phyloP scores from a whole-genome alignment of 2,329 filamentous ascomycete genomes.

The Akanthomyces uredinophilus region DNA sequence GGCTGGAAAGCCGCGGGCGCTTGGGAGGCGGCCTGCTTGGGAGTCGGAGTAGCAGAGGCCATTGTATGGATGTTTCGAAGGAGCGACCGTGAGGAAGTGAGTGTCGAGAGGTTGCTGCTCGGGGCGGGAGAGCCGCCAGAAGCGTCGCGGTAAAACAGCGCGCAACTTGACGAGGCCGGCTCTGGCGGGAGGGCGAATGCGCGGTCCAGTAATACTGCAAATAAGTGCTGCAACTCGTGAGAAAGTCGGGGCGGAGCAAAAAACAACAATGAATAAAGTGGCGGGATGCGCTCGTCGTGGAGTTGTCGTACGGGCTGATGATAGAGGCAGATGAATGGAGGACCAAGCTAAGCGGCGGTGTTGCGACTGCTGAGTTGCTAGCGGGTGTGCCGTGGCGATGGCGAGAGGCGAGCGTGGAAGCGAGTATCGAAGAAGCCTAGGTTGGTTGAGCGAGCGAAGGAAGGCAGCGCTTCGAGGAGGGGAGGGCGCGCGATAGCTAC shows the following conservation, averaged over 20 bases:
- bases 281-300: neutral
- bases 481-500: neutral
- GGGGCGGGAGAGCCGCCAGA: neutral
- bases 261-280: neutral
- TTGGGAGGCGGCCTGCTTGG: constrained; percentile 6
- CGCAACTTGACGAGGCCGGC: neutral
- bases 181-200: neutral
- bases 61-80: neutral
- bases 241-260: neutral
- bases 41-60: constrained; percentile 10
- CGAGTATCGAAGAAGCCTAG: neutral
- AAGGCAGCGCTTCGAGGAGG: neutral
- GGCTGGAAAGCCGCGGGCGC: constrained; percentile 2
- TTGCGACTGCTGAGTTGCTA: neutral
- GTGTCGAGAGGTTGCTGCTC: neutral
- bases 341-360: neutral
- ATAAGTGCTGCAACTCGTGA: neutral
- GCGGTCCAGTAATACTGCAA: neutral
- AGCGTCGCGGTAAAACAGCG: constrained; percentile 5
- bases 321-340: neutral
- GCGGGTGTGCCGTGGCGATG: neutral
- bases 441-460: neutral
- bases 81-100: neutral
- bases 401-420: neutral
- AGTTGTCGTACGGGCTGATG: neutral